Evolutionary conservation across 495 filamentous ascomycete genomes (phyloP), one percentile per base, ranked within the genome.

Genomic region (Rostrohypoxylon terebratum): DNA sequence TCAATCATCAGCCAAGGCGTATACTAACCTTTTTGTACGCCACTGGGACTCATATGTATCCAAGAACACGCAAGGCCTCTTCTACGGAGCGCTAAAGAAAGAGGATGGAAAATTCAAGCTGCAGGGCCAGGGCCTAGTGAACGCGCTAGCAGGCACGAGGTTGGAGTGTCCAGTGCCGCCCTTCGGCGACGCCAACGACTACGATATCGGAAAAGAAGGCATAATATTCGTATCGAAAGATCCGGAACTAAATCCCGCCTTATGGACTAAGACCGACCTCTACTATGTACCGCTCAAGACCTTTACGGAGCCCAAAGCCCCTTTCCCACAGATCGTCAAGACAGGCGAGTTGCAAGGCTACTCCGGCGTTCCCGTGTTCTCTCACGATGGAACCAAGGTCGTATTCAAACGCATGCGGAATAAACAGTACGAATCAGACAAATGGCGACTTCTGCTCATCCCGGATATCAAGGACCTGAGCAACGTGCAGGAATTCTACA

Each of bases 381-480:
- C 92, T 2, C 89, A 91, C 16, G 87, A 90, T 73, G 93, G 92
- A 1, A 86, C 83, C 55, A 86, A 85, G 51, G 86, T 94, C 8
- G 94, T 90, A n/a, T 94, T 97, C 68, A 87, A 94, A 45, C 86
- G 90, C 34, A 94, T 94, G 92, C 84, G 86, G 23, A 83, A 89
- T 67, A 88, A 91, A 71, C 93, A 93, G 21, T 97, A 98, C 76
- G 95, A 98, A 80, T 91, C 91, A 9, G 95, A 98, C 82, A 92
- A 93, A 79, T 92, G 94, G 53, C 85, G 92, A 3, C 85, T 97
- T 3, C 79, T 98, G 59, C 81, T 97, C 13, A 66, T 89, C 6
- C 83, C 83, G 1, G 82, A 89, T 76, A 77, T 93, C 53, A 80
- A 80, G 5, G 87, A 91, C 71, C 83, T 88, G 6, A 85, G 83